Percentiles rank a stretch among this genome's conserved stretches.
These are phyloP conservation scores for Aspergillus eucalypticola DNA, from an alignment of 2,329 filamentous ascomycete species.

Conservation along the genomic window DNA sequence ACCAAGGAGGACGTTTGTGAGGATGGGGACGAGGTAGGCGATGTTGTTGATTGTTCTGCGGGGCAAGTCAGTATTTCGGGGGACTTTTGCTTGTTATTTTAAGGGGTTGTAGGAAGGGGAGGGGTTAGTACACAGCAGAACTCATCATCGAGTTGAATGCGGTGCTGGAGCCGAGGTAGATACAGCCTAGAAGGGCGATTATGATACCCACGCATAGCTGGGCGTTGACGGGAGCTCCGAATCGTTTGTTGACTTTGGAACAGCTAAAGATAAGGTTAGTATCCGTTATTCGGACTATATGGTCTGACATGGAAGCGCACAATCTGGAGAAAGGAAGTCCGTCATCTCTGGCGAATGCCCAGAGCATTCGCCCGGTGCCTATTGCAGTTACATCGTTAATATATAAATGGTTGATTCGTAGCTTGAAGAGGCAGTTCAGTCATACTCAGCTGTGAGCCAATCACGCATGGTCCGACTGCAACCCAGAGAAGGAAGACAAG, in stretches of 20 bases:
- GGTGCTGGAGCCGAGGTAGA: conserved; percentile 66
- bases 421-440: not conserved
- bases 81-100: not conserved
- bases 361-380: conserved; percentile 56
- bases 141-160: conserved; percentile 61
- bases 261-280: conserved; percentile 32
- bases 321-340: conserved; percentile 39
- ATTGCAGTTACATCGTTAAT: conserved; percentile 21
- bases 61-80: not conserved
- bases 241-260: conserved; percentile 46
- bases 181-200: conserved; percentile 60
- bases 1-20: conserved; percentile 49
- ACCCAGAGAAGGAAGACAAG: conserved; percentile 48
- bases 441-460: conserved; percentile 37
- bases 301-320: conserved; percentile 13
- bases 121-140: conserved; percentile 20
- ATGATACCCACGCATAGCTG: conserved; percentile 53
- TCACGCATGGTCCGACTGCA: conserved; percentile 35
- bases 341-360: conserved; percentile 60
- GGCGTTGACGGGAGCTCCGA: conserved; percentile 55
- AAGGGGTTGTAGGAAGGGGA: not conserved
- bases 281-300: not conserved
- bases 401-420: not conserved
- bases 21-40: conserved; percentile 49
- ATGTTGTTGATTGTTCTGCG: conserved; percentile 49